These are phyloP conservation scores for Glutinoglossum americanum DNA, from an alignment of 495 filamentous ascomycete species.

Conservation along the genomic window DNA sequence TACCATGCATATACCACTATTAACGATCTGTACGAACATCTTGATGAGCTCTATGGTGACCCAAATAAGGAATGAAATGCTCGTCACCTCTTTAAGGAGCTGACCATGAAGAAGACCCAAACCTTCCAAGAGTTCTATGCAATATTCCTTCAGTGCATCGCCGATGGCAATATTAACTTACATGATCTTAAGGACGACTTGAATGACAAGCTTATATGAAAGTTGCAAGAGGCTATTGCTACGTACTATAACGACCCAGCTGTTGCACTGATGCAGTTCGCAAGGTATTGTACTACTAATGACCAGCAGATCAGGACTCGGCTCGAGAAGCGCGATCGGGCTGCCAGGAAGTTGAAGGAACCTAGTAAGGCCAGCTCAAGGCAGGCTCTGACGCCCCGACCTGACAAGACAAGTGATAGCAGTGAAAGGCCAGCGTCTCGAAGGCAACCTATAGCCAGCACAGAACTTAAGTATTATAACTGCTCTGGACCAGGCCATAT, in stretches of 20 bases:
- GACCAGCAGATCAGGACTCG: not conserved
- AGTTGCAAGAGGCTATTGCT: not conserved
- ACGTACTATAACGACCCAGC: not conserved
- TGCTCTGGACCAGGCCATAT: not conserved
- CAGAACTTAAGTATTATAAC: not conserved
- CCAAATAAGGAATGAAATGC: not conserved
- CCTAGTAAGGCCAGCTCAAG: not conserved
- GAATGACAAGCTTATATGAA: not conserved
- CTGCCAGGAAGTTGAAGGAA: not conserved
- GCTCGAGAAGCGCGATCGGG: not conserved
- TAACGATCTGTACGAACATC: not conserved
- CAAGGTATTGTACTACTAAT: not conserved
- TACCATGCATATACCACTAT: not conserved
- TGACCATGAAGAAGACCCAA: not conserved
- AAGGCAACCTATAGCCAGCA: not conserved
- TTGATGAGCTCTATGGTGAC: not conserved
- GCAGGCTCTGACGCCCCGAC: not conserved
- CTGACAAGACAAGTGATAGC: no score
- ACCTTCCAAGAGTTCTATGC: not conserved
- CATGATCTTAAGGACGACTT: not conserved
- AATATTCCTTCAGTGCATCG: not conserved
- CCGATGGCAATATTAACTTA: not conserved
- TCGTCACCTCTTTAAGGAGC: not conserved
- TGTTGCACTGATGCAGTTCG: not conserved
- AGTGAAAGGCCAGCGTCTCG: no score